Evolutionary conservation across 345 rosid genomes (phyloP).

Genomic region (Citrus medica): DNA sequence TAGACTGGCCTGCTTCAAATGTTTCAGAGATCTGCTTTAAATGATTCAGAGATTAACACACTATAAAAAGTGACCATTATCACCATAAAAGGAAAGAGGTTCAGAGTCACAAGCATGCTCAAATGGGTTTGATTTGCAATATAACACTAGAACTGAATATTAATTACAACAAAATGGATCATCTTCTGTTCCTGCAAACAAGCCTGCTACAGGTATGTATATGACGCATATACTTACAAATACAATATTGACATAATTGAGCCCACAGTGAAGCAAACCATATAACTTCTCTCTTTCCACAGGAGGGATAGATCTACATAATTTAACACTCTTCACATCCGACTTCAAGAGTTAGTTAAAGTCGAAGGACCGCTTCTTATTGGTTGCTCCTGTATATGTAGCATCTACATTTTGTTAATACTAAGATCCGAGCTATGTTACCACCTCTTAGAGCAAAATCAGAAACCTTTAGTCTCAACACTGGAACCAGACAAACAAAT

Average conservation of each 20-base stretch:
- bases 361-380: conserved; percentile 1
- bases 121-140: background rate
- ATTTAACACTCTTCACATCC: conserved; percentile 16
- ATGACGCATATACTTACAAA: conserved; percentile 10
- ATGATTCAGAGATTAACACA: background rate
- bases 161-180: background rate
- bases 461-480: background rate
- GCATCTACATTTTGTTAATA: background rate
- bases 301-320: background rate
- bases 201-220: conserved; percentile 7
- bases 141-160: background rate
- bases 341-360: conserved; percentile 13
- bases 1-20: background rate
- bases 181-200: conserved; percentile 4
- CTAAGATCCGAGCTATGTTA: background rate
- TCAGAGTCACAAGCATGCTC: background rate
- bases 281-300: conserved; percentile 6
- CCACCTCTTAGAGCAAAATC: background rate
- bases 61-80: background rate
- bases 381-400: conserved; percentile 20
- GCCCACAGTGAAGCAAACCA: conserved; percentile 7
- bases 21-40: background rate
- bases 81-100: background rate
- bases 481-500: background rate
- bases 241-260: conserved; percentile 15